Base-by-base conservation (phyloP, 352 stramenopile species). In the Phytopythium sindhum region DNA sequence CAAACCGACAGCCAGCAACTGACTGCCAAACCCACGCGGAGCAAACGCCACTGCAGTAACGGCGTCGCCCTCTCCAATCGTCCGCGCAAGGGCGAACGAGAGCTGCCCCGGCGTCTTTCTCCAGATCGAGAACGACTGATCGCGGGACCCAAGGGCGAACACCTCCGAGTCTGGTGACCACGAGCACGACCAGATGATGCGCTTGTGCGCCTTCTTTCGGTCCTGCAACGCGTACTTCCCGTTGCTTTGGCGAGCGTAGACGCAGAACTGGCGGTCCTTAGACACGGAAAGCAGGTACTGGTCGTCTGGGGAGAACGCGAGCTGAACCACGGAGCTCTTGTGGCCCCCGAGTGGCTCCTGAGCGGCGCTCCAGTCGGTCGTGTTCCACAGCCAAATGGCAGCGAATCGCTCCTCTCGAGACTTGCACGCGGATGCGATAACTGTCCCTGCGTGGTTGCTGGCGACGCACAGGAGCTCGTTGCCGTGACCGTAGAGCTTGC, bases 181-280 rank as follows among this genome's bases (percentile, higher is more conserved):
- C 21, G 79, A 80, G 47, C 83, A 92, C 58, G 74, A 89, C 85
- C 85, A 94, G 48, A 94, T 88, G 41, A 91, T 94, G 8, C 85
- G 78, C 53, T 88, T 81, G 64, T 94, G 85, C 15, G 80, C 80
- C 68, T 89, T 92, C 39, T 84, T 64, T 10, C 68, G 72, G n/a
- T 81, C 60, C 9, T 70, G 48, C 11, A 91, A 70, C 12, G 50
- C 51, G 58, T 78, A 94, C 19, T 68, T 66, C 1, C 54, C 61
- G 21, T 70, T 69, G 14, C 44, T 15, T 11, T 66, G 48, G 21
- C 61, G 70, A n/a, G 75, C 58, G 50, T 88, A 92, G 0, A 94
- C 57, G 60, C 83, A 92, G 15, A 92, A 77, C 21, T 91, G 81
- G 2, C 81, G 80, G 26, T 94, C 85, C 41, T 83, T 84, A 0